A percentile compares a stretch with the other conserved stretches of the same genome.
Evolutionary conservation across 306 rosid species (phyloP).

Genomic region (Dalbergia oliveri): DNA sequence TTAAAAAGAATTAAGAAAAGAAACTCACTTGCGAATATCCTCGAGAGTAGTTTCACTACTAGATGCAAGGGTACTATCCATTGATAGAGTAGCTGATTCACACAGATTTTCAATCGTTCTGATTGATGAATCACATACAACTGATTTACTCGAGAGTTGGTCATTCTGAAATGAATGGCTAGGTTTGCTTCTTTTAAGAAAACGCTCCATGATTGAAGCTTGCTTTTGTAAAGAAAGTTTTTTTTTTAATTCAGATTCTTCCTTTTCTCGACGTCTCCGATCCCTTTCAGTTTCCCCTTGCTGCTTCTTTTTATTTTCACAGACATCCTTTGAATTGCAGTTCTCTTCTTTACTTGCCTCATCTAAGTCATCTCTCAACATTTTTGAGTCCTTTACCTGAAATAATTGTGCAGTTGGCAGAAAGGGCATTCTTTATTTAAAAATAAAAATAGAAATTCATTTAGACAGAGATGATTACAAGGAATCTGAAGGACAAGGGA

Average conservation of each 20-base stretch:
- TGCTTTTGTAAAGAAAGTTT: slow-evolving; percentile 72
- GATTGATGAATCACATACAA: slow-evolving; percentile 35
- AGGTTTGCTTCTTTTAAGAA: slow-evolving; percentile 64
- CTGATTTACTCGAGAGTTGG: slow-evolving; percentile 44
- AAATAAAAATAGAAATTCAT: not conserved
- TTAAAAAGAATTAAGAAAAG: slow-evolving; percentile 14
- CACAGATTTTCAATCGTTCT: slow-evolving; percentile 44
- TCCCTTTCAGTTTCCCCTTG: slow-evolving; percentile 69
- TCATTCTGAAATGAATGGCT: slow-evolving; percentile 44
- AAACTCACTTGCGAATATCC: slow-evolving; percentile 63
- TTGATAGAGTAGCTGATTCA: slow-evolving; percentile 57
- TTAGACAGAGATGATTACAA: not conserved
- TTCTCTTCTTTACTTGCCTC: slow-evolving; percentile 61
- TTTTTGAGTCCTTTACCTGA: slow-evolving; percentile 66
- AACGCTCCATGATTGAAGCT: slow-evolving; percentile 76
- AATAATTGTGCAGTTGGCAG: slow-evolving; percentile 23
- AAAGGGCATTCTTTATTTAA: not conserved
- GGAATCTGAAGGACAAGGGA: slow-evolving; percentile 2
- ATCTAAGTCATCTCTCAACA: slow-evolving; percentile 53
- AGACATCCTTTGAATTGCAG: slow-evolving; percentile 59
- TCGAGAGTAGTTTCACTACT: slow-evolving; percentile 46
- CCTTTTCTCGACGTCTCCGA: slow-evolving; percentile 68
- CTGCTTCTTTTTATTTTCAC: slow-evolving; percentile 63
- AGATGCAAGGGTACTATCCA: slow-evolving; percentile 65
- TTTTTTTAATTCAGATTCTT: slow-evolving; percentile 68